phyloP scores from a whole-genome alignment of 192 early-diverging fungal genomes.

The Helicostylum pulchrum region DNA sequence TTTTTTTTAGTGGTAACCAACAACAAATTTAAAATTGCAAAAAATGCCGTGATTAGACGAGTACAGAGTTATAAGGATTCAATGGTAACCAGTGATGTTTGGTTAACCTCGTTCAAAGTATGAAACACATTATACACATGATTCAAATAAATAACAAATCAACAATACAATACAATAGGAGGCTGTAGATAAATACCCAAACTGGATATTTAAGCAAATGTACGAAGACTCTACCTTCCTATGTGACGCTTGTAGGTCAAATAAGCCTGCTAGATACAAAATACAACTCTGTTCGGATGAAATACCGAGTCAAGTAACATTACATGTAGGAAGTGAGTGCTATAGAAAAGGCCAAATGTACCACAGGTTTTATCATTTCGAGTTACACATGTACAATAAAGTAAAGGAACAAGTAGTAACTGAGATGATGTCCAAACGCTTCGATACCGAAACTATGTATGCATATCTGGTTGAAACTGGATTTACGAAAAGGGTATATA shows the following conservation, averaged over 20 bases:
- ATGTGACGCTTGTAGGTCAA: slow-evolving; percentile 12
- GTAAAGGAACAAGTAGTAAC: slow-evolving; percentile 6
- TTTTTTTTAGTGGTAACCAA: slow-evolving; percentile 3
- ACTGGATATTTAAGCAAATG: background rate
- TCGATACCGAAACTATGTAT: background rate
- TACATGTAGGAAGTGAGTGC: slow-evolving; percentile 13
- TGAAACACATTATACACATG: background rate
- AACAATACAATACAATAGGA: background rate
- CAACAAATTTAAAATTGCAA: slow-evolving; percentile 7
- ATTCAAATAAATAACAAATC: background rate
- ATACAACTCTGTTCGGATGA: background rate
- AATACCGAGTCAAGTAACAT: background rate
- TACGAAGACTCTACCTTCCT: background rate
- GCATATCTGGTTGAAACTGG: slow-evolving; percentile 2
- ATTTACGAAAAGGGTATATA: background rate
- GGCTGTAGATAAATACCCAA: slow-evolving; percentile 9
- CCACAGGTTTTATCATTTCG: slow-evolving; percentile 8
- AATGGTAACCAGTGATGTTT: slow-evolving; percentile 21
- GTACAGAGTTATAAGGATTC: slow-evolving; percentile 16
- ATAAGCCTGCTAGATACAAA: slow-evolving; percentile 1
- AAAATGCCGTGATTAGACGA: slow-evolving; percentile 3
- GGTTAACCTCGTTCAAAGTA: slow-evolving; percentile 13
- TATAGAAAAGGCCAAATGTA: slow-evolving; percentile 10
- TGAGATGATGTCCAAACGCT: background rate
- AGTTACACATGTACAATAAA: slow-evolving; percentile 14